These are phyloP conservation scores for Daldinia grandis DNA, from an alignment of 495 filamentous ascomycete genomes.

Conservation along the genomic window DNA sequence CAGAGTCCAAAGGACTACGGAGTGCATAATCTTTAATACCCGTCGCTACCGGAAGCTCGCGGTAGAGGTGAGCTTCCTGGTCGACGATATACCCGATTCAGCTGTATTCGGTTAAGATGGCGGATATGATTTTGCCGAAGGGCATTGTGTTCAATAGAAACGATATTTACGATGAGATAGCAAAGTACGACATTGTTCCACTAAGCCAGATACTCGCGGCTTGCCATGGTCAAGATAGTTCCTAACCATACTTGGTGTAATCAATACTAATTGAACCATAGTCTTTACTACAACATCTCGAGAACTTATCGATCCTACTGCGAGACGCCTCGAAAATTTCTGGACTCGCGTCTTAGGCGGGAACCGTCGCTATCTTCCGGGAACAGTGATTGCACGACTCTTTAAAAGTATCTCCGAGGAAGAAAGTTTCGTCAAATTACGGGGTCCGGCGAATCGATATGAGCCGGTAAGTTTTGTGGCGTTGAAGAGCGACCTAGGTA, in stretches of 20 bases:
- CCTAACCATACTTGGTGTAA: slow-evolving; percentile 27
- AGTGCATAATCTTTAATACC: slow-evolving; percentile 30
- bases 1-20: slow-evolving; percentile 36
- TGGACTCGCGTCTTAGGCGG: slow-evolving; percentile 68
- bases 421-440: slow-evolving; percentile 57
- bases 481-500: slow-evolving; percentile 8
- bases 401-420: slow-evolving; percentile 60
- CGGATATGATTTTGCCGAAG: slow-evolving; percentile 54
- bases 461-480: slow-evolving; percentile 50
- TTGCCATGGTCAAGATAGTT: slow-evolving; percentile 57
- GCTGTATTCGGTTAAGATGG: slow-evolving; percentile 41
- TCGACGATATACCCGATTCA: slow-evolving; percentile 31
- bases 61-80: slow-evolving; percentile 35
- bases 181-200: slow-evolving; percentile 57
- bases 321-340: slow-evolving; percentile 62
- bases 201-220: slow-evolving; percentile 58
- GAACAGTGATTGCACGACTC: slow-evolving; percentile 55
- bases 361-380: slow-evolving; percentile 54
- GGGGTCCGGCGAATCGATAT: slow-evolving; percentile 54
- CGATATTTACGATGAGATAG: slow-evolving; percentile 56
- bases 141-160: slow-evolving; percentile 58
- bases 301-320: slow-evolving; percentile 60
- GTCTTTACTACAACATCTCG: slow-evolving; percentile 63
- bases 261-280: slow-evolving; percentile 39
- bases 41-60: slow-evolving; percentile 39